phyloP scores from a whole-genome alignment of 2,329 filamentous ascomycete genomes.

The Dactylella cylindrospora region DNA sequence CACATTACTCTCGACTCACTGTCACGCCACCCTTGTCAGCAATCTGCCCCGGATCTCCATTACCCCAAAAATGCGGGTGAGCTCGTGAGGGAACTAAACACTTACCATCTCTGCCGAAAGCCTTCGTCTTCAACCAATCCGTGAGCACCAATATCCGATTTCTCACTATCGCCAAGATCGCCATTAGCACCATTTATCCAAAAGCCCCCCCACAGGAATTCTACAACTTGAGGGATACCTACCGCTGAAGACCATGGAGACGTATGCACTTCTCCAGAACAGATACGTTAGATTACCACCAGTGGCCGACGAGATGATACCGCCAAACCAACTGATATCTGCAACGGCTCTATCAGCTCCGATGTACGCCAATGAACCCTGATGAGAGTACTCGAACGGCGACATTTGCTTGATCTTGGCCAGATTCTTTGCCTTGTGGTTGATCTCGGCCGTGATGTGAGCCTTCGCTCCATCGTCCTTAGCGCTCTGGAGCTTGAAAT shows the following conservation, averaged over 20 bases:
- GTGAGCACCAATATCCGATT: conserved; percentile 90
- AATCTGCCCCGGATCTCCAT: conserved; percentile 19
- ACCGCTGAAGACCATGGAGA: conserved; percentile 99
- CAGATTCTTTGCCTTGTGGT: conserved; percentile 80
- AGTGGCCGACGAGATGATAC: conserved; percentile 75
- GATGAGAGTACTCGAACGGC: conserved; percentile 97
- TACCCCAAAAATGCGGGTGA: conserved; percentile 11
- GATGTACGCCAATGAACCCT: conserved; percentile 95
- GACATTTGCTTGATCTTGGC: conserved; percentile 90
- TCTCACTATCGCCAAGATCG: conserved; percentile 62
- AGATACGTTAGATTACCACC: conserved; percentile 94
- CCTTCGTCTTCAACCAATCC: conserved; percentile 96
- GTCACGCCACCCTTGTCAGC: conserved; percentile 31
- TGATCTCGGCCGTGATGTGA: conserved; percentile 71
- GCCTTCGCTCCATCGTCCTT: conserved; percentile 61
- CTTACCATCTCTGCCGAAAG: conserved; percentile 78
- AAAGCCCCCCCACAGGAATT: background rate
- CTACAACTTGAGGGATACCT: conserved; percentile 56
- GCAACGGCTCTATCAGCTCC: conserved; percentile 97
- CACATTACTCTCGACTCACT: conserved; percentile 41
- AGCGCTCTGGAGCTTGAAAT: conserved; percentile 66
- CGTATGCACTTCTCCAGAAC: conserved; percentile 96
- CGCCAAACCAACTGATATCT: conserved; percentile 95
- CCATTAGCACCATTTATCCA: conserved; percentile 45
- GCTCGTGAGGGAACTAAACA: conserved; percentile 13